phyloP scores from a whole-genome alignment of 345 rosid genomes.

The Eutrema japonicum region DNA sequence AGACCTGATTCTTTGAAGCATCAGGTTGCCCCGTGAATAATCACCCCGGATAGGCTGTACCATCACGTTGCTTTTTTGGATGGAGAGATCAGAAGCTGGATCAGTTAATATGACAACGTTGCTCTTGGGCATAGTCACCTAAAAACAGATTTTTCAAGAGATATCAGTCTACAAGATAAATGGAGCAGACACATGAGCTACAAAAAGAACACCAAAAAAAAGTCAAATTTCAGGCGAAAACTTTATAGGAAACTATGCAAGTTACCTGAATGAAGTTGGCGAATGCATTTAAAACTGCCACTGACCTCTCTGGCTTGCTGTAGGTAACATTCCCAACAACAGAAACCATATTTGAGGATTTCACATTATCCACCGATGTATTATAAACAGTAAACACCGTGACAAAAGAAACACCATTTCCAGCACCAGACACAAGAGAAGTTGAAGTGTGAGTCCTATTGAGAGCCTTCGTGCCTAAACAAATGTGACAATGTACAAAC shows the following conservation, averaged over 20 bases:
- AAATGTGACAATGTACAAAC: constrained; percentile 18
- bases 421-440: constrained; percentile 40
- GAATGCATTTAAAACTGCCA: constrained; percentile 72
- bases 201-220: constrained; percentile 9
- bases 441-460: constrained; percentile 55
- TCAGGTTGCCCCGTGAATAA: constrained; percentile 83
- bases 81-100: constrained; percentile 75
- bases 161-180: background rate
- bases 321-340: constrained; percentile 80
- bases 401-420: constrained; percentile 61
- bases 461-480: constrained; percentile 73
- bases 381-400: constrained; percentile 79
- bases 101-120: constrained; percentile 75
- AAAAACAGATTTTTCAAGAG: constrained; percentile 17
- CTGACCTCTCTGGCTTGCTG: constrained; percentile 67
- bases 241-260: background rate
- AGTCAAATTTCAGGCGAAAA: too few species aligned
- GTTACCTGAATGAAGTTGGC: constrained; percentile 75
- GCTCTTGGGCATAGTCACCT: constrained; percentile 84
- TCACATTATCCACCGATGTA: constrained; percentile 47
- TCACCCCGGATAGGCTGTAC: constrained; percentile 76
- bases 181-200: background rate
- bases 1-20: constrained; percentile 98
- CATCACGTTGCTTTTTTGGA: constrained; percentile 56
- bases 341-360: constrained; percentile 55